A percentile compares a stretch with the other conserved stretches of the same genome.
phyloP scores from a whole-genome alignment of 164 flowering plant species.

The Magnolia sinica region DNA sequence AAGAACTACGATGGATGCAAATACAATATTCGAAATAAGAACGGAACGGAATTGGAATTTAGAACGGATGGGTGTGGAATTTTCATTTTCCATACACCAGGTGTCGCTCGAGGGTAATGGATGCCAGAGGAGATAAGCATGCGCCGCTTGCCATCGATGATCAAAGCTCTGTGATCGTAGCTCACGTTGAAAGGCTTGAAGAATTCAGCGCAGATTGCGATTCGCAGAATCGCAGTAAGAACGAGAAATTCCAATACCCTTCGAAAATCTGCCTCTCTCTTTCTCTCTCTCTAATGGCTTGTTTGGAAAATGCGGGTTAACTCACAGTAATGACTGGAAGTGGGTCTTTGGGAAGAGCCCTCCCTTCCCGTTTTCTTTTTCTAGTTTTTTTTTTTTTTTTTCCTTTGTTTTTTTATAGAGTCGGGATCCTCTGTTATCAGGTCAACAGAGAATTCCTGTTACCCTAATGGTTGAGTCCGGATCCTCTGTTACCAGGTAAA shows the following conservation, averaged over 20 bases:
- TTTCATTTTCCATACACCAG: constrained; percentile 41
- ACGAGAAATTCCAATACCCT: neutral
- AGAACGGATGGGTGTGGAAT: neutral
- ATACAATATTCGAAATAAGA: no score
- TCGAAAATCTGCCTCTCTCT: constrained; percentile 12
- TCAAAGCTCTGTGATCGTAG: constrained; percentile 82
- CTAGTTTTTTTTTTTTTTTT: no score
- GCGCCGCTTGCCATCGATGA: constrained; percentile 73
- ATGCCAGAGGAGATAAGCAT: constrained; percentile 88
- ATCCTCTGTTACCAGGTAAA: no score
- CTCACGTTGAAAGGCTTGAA: constrained; percentile 88
- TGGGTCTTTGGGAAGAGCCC: no score
- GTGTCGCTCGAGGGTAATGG: constrained; percentile 93
- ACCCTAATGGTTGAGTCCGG: no score
- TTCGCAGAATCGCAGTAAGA: constrained; percentile 1
- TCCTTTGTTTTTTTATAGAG: no score
- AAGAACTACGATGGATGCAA: no score
- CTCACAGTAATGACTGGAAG: no score
- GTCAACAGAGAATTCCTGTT: no score
- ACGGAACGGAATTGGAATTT: neutral
- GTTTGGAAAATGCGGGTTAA: no score
- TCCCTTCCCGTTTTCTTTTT: no score
- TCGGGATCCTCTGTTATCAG: no score
- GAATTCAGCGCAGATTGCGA: constrained; percentile 17
- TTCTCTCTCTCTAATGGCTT: neutral